These are phyloP conservation scores for Seiridium cupressi DNA, from an alignment of 2,329 filamentous ascomycete genomes.

Conservation along the genomic window DNA sequence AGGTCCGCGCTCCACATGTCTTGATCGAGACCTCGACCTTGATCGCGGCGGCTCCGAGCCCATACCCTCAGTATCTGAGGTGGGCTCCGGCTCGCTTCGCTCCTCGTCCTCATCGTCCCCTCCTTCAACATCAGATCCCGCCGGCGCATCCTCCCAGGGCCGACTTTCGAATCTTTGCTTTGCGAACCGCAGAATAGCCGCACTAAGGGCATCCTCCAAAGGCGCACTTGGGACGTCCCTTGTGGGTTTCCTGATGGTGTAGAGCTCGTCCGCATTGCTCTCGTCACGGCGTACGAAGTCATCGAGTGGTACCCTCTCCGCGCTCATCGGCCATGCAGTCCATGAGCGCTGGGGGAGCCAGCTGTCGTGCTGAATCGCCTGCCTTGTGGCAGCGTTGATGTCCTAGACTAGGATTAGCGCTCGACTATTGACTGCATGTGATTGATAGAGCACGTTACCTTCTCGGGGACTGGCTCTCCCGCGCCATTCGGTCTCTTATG, in stretches of 20 bases:
- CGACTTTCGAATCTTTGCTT: slow-evolving; percentile 59
- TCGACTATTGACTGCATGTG: too few species aligned
- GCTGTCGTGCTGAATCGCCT: slow-evolving; percentile 21
- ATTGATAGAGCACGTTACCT: slow-evolving; percentile 27
- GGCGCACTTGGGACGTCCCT: slow-evolving; percentile 52
- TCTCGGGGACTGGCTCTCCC: slow-evolving; percentile 20
- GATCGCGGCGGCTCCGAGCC: not conserved
- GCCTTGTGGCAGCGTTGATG: slow-evolving; percentile 24
- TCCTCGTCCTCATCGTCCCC: slow-evolving; percentile 11
- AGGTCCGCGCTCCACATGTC: slow-evolving; percentile 17
- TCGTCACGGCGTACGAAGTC: slow-evolving; percentile 45
- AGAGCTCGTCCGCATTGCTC: slow-evolving; percentile 46
- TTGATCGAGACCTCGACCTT: slow-evolving; percentile 15
- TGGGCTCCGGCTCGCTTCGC: slow-evolving; percentile 12
- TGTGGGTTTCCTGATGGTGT: slow-evolving; percentile 46
- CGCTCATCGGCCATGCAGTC: slow-evolving; percentile 82
- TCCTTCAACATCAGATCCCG: slow-evolving; percentile 12
- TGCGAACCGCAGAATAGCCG: slow-evolving; percentile 62
- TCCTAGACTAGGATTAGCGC: slow-evolving; percentile 31
- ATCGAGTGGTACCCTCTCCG: slow-evolving; percentile 57
- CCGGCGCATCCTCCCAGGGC: slow-evolving; percentile 26
- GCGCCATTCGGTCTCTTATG: slow-evolving; percentile 9
- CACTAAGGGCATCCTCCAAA: slow-evolving; percentile 70
- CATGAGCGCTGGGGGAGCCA: slow-evolving; percentile 62
- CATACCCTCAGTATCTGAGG: not conserved